phyloP scores from a whole-genome alignment of 495 filamentous ascomycete genomes.

The Schizothecium vesticola region DNA sequence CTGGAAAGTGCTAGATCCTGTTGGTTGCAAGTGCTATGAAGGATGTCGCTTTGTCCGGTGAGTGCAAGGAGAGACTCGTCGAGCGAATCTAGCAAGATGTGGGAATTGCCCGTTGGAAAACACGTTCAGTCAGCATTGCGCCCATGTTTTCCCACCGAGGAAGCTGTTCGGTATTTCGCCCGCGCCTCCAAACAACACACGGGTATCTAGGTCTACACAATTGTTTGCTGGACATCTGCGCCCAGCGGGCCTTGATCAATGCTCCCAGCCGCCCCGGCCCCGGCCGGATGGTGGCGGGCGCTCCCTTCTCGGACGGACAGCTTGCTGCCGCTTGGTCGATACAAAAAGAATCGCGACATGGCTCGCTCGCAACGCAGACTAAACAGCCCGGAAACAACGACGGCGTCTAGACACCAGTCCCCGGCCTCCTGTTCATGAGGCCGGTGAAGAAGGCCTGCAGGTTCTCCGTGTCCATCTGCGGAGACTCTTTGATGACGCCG shows the following conservation, averaged over 20 bases:
- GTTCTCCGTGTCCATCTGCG: slow-evolving; percentile 43
- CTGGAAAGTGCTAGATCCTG: too few species aligned
- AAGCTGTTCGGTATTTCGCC: background rate
- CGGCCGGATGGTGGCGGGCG: too few species aligned
- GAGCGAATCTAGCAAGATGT: too few species aligned
- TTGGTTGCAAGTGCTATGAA: too few species aligned
- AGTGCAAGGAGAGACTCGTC: too few species aligned
- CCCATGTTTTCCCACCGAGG: background rate
- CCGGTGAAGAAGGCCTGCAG: slow-evolving; percentile 46
- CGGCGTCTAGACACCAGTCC: background rate
- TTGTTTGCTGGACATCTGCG: background rate
- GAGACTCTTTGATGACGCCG: slow-evolving; percentile 23
- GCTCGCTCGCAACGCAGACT: background rate
- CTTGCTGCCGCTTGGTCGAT: background rate
- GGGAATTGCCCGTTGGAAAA: too few species aligned
- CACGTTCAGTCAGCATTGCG: too few species aligned
- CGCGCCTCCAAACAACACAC: background rate
- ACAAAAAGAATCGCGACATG: background rate
- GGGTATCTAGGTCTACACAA: background rate
- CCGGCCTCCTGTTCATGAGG: slow-evolving; percentile 38
- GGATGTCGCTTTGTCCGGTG: too few species aligned
- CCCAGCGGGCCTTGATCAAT: background rate
- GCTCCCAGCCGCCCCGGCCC: too few species aligned
- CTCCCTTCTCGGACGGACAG: background rate
- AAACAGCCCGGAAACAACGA: background rate